phyloP scores from a whole-genome alignment of 2,329 filamentous ascomycete species.

The Penicillium sp. region DNA sequence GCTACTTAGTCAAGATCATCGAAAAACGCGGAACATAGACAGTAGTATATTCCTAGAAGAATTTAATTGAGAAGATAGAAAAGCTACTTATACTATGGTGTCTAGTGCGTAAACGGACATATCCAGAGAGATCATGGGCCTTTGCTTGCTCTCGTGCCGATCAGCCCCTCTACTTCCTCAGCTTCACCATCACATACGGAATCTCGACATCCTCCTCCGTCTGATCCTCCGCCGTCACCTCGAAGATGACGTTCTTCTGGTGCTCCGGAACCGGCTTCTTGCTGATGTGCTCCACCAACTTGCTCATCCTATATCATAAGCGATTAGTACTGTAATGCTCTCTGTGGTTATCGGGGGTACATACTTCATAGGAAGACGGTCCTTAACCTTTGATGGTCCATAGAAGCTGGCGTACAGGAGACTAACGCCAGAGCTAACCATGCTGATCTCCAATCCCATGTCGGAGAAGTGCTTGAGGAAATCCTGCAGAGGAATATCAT shows the following conservation, averaged over 20 bases:
- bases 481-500: constrained; percentile 73
- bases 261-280: constrained; percentile 86
- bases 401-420: constrained; percentile 95
- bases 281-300: constrained; percentile 77
- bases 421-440: constrained; percentile 96
- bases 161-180: no score
- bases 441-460: constrained; percentile 71
- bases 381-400: constrained; percentile 69
- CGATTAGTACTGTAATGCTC: constrained; percentile 37
- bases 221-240: constrained; percentile 83
- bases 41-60: no score
- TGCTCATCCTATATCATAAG: constrained; percentile 61
- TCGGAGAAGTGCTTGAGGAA: constrained; percentile 74
- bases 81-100: no score
- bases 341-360: no score
- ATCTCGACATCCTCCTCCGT: constrained; percentile 91
- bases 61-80: no score
- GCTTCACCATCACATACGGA: constrained; percentile 86
- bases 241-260: constrained; percentile 92
- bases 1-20: no score
- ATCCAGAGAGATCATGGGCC: no score
- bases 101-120: no score
- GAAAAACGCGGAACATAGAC: no score
- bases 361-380: constrained; percentile 63
- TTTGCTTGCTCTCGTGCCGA: no score